Conservation (phyloP, 164 flowering plant species). For the Buxus sempervirens region DNA sequence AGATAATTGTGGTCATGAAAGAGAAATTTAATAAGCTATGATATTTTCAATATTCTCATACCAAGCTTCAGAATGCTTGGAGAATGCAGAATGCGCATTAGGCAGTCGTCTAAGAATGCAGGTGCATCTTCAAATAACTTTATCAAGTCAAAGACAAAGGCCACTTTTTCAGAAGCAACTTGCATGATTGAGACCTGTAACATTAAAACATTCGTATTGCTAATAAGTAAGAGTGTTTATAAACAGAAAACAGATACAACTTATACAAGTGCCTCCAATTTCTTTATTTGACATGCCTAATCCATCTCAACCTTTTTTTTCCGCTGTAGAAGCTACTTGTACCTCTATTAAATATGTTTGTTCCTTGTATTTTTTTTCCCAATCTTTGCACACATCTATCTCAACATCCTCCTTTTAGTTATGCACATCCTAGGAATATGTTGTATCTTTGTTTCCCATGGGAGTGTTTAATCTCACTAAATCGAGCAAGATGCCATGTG, state of each 20-base stretch:
- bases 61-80: slow-evolving; percentile 83
- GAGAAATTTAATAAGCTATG: neutral
- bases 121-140: slow-evolving; percentile 62
- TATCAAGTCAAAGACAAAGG: slow-evolving; percentile 78
- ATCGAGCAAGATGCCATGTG: too few species aligned
- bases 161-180: slow-evolving; percentile 77
- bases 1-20: neutral
- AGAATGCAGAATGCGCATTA: slow-evolving; percentile 67
- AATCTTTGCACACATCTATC: too few species aligned
- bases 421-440: neutral
- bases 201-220: slow-evolving; percentile 6
- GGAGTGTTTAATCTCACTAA: too few species aligned
- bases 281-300: too few species aligned
- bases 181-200: slow-evolving; percentile 95
- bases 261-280: too few species aligned
- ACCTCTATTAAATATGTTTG: too few species aligned
- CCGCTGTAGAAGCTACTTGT: too few species aligned
- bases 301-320: too few species aligned
- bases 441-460: neutral
- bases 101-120: slow-evolving; percentile 49
- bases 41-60: slow-evolving; percentile 28
- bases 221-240: neutral
- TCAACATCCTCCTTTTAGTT: too few species aligned
- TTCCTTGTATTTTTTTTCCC: too few species aligned
- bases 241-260: neutral